Base-by-base conservation (phyloP, 2,329 filamentous ascomycete species). In the Fusarium pilosicola region DNA sequence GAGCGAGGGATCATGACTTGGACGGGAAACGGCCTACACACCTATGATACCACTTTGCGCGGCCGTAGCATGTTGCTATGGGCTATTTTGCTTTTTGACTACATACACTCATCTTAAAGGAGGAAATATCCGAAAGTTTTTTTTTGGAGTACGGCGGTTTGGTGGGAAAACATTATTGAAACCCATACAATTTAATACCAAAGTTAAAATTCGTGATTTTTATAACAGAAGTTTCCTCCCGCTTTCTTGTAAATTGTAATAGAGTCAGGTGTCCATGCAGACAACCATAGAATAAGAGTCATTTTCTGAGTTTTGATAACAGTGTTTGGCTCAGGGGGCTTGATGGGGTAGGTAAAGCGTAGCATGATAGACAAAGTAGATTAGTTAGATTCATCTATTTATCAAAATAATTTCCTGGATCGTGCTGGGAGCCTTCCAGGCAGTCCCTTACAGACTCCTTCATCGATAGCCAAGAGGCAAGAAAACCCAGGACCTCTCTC, bases 41-140 rank as follows among this genome's bases (percentile, higher is more conserved):
- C 65, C 61, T 77, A 79, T 79, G 78, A 79, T 79, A 79, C 78
- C 78, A 79, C 75, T 79, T 78, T 79, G 73, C 74, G 66, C 61
- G 64, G 67, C 64, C 64, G 44, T 68, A 67, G 75, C 67, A 64
- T 24, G 58, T 71, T 66, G 64, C 68, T 71, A 65, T 56, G 62
- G 54, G 51, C 66, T 32, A 20, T 55, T 77, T 75, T 62, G 59
- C 75, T 63, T 62, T 74, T 68, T 65, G n/a, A 30, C n/a, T 54
- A 42, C 45, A 55, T 32, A 65, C 65, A 56, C 44, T 51, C 56
- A 52, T 56, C 56, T 60, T 65, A 60, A 56, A 45, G 42, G 30
- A 46, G 57, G 41, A 56, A 54, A 57, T 56, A 62, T 69, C 58
- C 54, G 26, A 34, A 51, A 42, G 38, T 42, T 12, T 14, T 44